phyloP scores from a whole-genome alignment of 2,329 filamentous ascomycete genomes.

The Pseudogymnoascus sp. region DNA sequence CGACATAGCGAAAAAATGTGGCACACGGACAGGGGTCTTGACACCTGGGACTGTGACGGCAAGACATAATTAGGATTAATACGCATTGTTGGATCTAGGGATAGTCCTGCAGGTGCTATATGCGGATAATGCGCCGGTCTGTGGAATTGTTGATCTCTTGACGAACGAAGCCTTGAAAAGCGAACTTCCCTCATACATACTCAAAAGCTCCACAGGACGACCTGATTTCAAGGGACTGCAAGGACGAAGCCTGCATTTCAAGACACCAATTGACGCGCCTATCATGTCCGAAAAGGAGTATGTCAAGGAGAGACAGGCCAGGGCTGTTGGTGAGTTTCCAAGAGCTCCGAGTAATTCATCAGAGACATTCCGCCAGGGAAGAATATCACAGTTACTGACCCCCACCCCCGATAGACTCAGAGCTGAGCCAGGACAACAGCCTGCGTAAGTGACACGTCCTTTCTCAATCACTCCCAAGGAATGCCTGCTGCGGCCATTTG shows the following conservation, averaged over 20 bases:
- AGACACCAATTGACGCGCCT: neutral
- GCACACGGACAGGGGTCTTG: neutral
- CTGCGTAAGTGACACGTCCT: neutral
- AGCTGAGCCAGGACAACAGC: neutral
- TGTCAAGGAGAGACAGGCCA: neutral
- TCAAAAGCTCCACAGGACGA: neutral
- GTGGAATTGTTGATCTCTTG: neutral
- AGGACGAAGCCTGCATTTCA: neutral
- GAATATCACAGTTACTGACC: neutral
- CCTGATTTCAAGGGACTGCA: neutral
- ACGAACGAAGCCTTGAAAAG: neutral
- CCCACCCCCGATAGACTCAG: neutral
- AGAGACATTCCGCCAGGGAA: neutral
- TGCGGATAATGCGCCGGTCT: neutral
- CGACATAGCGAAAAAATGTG: neutral
- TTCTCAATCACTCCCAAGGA: neutral
- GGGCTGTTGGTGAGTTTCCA: neutral
- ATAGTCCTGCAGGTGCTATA: neutral
- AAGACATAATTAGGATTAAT: slow-evolving; percentile 1
- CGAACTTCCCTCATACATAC: neutral
- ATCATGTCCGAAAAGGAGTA: neutral
- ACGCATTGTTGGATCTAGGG: neutral
- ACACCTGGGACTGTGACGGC: neutral
- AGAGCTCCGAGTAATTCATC: neutral
- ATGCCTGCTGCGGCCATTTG: neutral